Base-by-base conservation (phyloP, 1,139 yeast genomes). In the Saccharomycopsis hybrid region DNA sequence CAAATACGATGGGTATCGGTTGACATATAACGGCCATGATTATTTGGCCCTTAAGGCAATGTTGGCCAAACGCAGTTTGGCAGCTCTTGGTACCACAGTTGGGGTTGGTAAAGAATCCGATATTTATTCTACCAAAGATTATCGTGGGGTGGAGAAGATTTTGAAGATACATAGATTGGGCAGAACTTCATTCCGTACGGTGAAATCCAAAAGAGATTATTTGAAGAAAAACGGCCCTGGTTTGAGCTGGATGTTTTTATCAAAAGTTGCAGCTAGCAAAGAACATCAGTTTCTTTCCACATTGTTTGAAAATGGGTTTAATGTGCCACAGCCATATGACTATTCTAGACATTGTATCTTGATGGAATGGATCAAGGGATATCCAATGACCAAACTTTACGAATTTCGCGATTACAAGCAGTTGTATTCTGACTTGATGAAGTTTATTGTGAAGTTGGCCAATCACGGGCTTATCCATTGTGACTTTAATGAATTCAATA, bases 101-200 rank as follows among this genome's bases (percentile, higher is more conserved):
- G 98, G 98, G 52, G 96, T 94, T 47, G 98, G 98, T 61, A 92
- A 92, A 64, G 98, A 92, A 65, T 88, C 97, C 3, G 98, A 92
- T 68, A 90, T 92, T 60, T 89, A 84, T 64, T 77, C 92, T n/a
- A 90, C 86, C 1, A 82, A 85, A 53, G 92, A 85, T 60, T 70
- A 75, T 8, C 63, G 74, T 29, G 95, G 95, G 1, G 64, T 63
- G 13, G 78, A 79, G 54, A 77, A 77, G 60, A 96, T 90, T 9
- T 66, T 94, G 62, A 92, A 92, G 66, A 84, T 92, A 44, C 97
- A 90, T 67, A 76, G 98, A 58, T 72, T 92, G 53, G 99, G 99
- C 33, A 78, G 98, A 63, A 85, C 94, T 1, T 89, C 97, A 2
- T 92, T 92, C 69, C 78, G 85, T 58, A 85, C 96, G 0, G 96